Conservation (phyloP, 202 grass and related monocot genomes). For the Setaria italica region DNA sequence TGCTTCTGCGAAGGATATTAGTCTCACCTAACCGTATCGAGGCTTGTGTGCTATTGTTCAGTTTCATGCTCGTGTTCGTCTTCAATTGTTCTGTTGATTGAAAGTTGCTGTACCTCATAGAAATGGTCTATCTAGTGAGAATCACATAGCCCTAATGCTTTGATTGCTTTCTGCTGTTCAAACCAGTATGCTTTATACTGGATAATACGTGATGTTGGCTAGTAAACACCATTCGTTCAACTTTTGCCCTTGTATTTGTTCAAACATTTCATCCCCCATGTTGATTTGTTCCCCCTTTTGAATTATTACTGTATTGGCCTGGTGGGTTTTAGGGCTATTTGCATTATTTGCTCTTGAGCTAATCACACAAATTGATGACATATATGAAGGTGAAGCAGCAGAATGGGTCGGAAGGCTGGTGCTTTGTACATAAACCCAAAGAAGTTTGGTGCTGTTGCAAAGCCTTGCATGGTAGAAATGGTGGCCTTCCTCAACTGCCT, state of each 20-base stretch:
- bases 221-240: not conserved
- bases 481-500: conserved; percentile 82
- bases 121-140: not conserved
- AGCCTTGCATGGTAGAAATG: conserved; percentile 90
- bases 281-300: not conserved
- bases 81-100: not conserved
- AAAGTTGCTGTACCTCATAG: not conserved
- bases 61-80: not conserved
- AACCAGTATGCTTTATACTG: not conserved
- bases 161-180: not conserved
- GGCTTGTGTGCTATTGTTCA: not conserved
- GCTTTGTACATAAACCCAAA: conserved; percentile 90
- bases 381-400: conserved; percentile 30
- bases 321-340: not conserved
- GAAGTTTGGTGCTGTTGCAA: conserved; percentile 69
- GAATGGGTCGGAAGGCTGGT: conserved; percentile 84
- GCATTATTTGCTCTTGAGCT: not conserved
- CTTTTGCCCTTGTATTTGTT: not conserved
- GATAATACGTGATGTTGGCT: not conserved
- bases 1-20: not conserved
- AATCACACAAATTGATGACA: not conserved
- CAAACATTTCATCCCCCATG: not conserved
- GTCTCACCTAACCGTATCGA: not conserved
- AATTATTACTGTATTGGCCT: not conserved
- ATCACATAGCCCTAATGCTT: not conserved